Evolutionary conservation across 495 filamentous ascomycete species (phyloP).

Genomic region (Echria macrotheca): DNA sequence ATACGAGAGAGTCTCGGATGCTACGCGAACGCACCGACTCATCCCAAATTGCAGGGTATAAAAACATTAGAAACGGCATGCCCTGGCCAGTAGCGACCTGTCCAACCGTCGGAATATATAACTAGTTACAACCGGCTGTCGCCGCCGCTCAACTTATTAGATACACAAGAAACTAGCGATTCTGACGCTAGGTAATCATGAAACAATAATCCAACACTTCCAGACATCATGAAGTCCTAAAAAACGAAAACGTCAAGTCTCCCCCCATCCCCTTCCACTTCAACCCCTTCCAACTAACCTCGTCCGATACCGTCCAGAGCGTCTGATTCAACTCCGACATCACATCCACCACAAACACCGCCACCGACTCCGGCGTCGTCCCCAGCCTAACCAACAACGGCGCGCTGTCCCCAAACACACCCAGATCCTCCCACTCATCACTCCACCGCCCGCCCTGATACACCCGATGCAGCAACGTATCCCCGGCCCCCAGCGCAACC

Average conservation of each 20-base stretch:
- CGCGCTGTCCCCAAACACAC: slow-evolving; percentile 11
- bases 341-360: neutral
- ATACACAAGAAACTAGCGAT: too few species aligned
- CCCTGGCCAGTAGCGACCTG: too few species aligned
- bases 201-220: too few species aligned
- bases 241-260: slow-evolving; percentile 1
- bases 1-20: too few species aligned
- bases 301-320: slow-evolving; percentile 5
- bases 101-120: too few species aligned
- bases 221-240: too few species aligned
- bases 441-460: neutral
- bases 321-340: slow-evolving; percentile 8
- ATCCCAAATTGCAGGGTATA: too few species aligned
- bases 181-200: too few species aligned
- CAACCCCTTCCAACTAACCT: slow-evolving; percentile 6
- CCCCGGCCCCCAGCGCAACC: slow-evolving; percentile 7
- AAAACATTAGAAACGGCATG: too few species aligned
- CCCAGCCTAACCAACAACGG: slow-evolving; percentile 7
- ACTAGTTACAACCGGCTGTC: too few species aligned
- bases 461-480: slow-evolving; percentile 6
- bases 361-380: slow-evolving; percentile 6
- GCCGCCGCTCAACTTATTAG: too few species aligned
- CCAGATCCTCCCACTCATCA: slow-evolving; percentile 12
- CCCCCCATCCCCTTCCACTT: slow-evolving; percentile 5
- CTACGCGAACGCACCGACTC: too few species aligned